Evolutionary conservation across 2,329 filamentous ascomycete species (phyloP), one percentile per base, ranked within the genome.

Genomic region (Colletotrichum higginsianum): DNA sequence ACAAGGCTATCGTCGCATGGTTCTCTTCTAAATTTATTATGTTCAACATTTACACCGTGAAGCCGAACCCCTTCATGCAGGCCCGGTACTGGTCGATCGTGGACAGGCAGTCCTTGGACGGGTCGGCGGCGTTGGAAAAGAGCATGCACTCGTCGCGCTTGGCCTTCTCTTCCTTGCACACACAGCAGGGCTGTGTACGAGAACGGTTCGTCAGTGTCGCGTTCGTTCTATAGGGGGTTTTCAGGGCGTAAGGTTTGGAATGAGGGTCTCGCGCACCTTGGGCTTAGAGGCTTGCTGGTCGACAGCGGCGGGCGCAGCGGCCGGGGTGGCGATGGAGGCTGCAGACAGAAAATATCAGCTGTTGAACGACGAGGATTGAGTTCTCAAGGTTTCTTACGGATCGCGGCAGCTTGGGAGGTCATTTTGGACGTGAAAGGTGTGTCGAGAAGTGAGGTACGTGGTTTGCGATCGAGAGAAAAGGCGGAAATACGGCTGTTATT

Each of bases 81-180:
- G 84, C 90, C 84, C 91, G 92, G 86, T 99, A 99, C 80, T 94
- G 91, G 38, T 94, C 90, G 74, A 99, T 93, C 74, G 94, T 88
- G 61, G 91, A 89, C 82, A 91, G 89, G 88, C 96, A 99, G 78
- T 97, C 95, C 79, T 90, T 88, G 77, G 94, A 89, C 49, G 96
- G 94, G 80, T 98, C 93, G 79, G 92, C 88, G 73, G 93, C 88
- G 74, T 90, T 95, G 67, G 94, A 97, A 86, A 98, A 98, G 67
- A 99, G 93, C 96, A 99, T 98, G 87, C 96, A 99, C 84, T 99
- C 95, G 85, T 99, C 96, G 74, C 96, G 94, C 77, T 89, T 89
- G 49, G 94, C 88, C 84, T 99, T 99, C 83, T 99, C 95, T 55
- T 96, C 91, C 81, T 95, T 98, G 90, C 96, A 99, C 40, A 98